phyloP scores from a whole-genome alignment of 2,329 filamentous ascomycete species.

The Immersiporthe knoxdaviesiana region DNA sequence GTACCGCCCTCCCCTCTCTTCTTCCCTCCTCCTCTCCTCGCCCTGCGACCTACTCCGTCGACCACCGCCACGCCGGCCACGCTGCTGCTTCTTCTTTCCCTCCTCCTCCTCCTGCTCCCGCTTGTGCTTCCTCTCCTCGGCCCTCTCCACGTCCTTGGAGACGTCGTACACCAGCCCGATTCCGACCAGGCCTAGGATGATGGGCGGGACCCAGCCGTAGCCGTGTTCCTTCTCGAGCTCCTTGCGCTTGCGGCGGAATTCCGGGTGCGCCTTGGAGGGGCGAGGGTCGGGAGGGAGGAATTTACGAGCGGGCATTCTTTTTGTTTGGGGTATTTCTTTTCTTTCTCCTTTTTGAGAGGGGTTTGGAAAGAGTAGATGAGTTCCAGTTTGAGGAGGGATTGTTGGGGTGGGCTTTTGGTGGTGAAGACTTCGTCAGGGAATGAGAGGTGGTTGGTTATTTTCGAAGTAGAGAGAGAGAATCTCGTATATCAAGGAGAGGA shows the following conservation, averaged over 20 bases:
- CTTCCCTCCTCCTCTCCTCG: neutral
- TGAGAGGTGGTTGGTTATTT: neutral
- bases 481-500: neutral
- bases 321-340: too few relatives aligned
- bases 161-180: slow-evolving; percentile 44
- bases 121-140: slow-evolving; percentile 36
- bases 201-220: slow-evolving; percentile 47
- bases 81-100: neutral
- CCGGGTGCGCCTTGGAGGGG: slow-evolving; percentile 44
- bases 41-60: slow-evolving; percentile 10
- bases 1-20: neutral
- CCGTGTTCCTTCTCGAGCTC: slow-evolving; percentile 44
- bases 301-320: slow-evolving; percentile 22
- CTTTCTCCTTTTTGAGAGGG: too few relatives aligned
- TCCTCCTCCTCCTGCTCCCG: slow-evolving; percentile 32
- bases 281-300: slow-evolving; percentile 37
- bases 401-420: too few relatives aligned
- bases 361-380: neutral
- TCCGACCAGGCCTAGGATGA: slow-evolving; percentile 44
- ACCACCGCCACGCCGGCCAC: slow-evolving; percentile 1
- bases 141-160: slow-evolving; percentile 45
- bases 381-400: neutral
- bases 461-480: neutral
- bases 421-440: neutral
- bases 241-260: slow-evolving; percentile 43